A percentile compares a stretch with the other conserved stretches of the same genome.
phyloP scores from a whole-genome alignment of 2,329 filamentous ascomycete species.

The Aspergillus fischeri region DNA sequence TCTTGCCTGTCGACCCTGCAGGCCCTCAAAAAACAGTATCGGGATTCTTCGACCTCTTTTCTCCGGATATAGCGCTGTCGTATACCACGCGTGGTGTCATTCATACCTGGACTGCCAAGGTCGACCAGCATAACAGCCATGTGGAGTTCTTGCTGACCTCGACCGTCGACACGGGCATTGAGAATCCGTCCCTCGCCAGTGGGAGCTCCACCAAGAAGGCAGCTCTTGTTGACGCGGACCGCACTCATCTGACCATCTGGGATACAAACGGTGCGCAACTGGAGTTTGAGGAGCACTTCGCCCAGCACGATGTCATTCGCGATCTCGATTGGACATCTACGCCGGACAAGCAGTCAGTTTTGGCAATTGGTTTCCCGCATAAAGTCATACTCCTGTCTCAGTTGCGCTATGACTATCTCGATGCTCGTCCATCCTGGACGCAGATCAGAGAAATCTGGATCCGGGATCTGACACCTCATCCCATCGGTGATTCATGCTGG shows the following conservation, averaged over 20 bases:
- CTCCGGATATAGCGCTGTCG: slow-evolving; percentile 78
- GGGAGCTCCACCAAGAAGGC: slow-evolving; percentile 84
- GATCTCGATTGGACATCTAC: slow-evolving; percentile 95
- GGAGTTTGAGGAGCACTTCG: slow-evolving; percentile 74
- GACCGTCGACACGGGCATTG: slow-evolving; percentile 72
- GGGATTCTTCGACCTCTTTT: slow-evolving; percentile 80
- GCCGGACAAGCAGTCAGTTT: slow-evolving; percentile 79
- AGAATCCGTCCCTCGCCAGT: slow-evolving; percentile 70
- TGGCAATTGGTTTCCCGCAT: slow-evolving; percentile 90
- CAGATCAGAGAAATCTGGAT: slow-evolving; percentile 78
- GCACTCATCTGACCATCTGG: slow-evolving; percentile 82
- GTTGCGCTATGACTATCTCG: slow-evolving; percentile 86
- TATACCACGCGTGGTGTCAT: slow-evolving; percentile 72
- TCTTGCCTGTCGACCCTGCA: slow-evolving; percentile 82
- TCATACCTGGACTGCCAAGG: slow-evolving; percentile 78
- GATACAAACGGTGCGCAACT: slow-evolving; percentile 76
- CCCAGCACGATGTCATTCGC: slow-evolving; percentile 68
- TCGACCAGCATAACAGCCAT: slow-evolving; percentile 56
- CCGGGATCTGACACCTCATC: slow-evolving; percentile 76
- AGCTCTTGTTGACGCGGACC: slow-evolving; percentile 70
- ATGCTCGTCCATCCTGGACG: slow-evolving; percentile 85
- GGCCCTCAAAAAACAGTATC: slow-evolving; percentile 67
- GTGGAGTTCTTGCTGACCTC: slow-evolving; percentile 82
- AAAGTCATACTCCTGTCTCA: slow-evolving; percentile 78
- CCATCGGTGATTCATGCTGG: slow-evolving; percentile 93